Evolutionary conservation across 441 rosid genomes (phyloP), one percentile per base, ranked within the genome.

Genomic region (Kokia cookei): DNA sequence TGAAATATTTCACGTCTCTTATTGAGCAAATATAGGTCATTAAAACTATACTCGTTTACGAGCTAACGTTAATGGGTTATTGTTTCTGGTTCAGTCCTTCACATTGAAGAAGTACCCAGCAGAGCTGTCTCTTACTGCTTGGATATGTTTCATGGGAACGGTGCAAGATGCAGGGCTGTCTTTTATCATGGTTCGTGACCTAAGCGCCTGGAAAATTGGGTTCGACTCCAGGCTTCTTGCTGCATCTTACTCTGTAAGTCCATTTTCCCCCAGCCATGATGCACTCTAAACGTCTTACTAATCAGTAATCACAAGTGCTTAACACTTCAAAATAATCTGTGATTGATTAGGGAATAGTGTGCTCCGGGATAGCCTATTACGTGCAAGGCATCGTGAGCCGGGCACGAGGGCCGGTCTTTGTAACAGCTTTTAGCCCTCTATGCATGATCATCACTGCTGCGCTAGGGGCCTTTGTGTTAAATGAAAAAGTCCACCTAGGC

Each of bases 331-430:
- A 12, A 43, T 65, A 26, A 61, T 6, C 27, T 55, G 32, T 45
- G 63, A 65, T 65, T 51, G 2, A 66, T 71, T 78, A 94, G 99
- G 99, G 99, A 27, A 83, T 93, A 73, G 87, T 93, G 35, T 91
- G 99, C 88, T 95, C 99, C 67, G 99, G 99, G 72, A 72, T 87
- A 7, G 94, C 99, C 29, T 95, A 87, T 69, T 95, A 88, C 73
- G 85, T 90, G 64, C 99, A 95, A 90, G 97, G 88, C 13, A 76
- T 90, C 15, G 93, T 93, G 51, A 89, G 80, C 58, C 88, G 77
- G 76, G 87, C 87, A 77, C 77, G 90, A 74, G 99, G 99, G 53
- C 98, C 98, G 15, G 98, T 95, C 24, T 95, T 95, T 62, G 88
- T 85, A 27, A 91, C 98, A 48, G 82, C 97, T 55, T 94, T 90